These are phyloP conservation scores for Lotmaria passim DNA, from an alignment of 208 protist genomes.

Conservation along the genomic window DNA sequence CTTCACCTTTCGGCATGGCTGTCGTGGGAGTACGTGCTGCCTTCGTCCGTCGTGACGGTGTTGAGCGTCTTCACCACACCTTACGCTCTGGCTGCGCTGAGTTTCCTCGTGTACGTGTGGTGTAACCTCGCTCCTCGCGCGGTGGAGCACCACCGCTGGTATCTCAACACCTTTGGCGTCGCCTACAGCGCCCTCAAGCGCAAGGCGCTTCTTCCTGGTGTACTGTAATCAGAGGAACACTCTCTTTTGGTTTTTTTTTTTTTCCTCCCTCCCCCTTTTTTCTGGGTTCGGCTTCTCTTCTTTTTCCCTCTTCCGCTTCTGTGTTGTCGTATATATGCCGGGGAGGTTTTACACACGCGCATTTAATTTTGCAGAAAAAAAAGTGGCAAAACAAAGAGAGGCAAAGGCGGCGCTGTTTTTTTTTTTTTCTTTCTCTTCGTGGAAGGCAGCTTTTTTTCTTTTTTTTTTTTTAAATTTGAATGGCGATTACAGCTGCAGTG, in stretches of 20 bases:
- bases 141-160: constrained; percentile 73
- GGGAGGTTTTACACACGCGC: no score
- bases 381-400: no score
- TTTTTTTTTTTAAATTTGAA: background rate
- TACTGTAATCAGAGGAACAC: background rate
- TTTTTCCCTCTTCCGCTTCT: constrained; percentile 17
- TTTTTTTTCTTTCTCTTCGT: no score
- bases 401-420: constrained; percentile 1
- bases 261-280: constrained; percentile 10
- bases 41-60: background rate
- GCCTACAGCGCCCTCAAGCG: constrained; percentile 50
- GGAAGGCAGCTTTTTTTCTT: background rate
- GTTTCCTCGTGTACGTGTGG: constrained; percentile 71
- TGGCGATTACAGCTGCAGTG: background rate
- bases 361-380: no score
- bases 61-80: constrained; percentile 20
- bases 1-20: background rate
- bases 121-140: constrained; percentile 76
- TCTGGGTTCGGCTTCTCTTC: no score
- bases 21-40: background rate
- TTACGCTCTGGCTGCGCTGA: constrained; percentile 46
- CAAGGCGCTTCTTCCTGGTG: constrained; percentile 40
- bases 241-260: constrained; percentile 15
- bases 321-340: background rate
- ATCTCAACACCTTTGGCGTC: constrained; percentile 57